Evolutionary conservation across 192 early-diverging fungal genomes (phyloP), one percentile per base, ranked within the genome.

Genomic region (Backusella parvicylindrica): DNA sequence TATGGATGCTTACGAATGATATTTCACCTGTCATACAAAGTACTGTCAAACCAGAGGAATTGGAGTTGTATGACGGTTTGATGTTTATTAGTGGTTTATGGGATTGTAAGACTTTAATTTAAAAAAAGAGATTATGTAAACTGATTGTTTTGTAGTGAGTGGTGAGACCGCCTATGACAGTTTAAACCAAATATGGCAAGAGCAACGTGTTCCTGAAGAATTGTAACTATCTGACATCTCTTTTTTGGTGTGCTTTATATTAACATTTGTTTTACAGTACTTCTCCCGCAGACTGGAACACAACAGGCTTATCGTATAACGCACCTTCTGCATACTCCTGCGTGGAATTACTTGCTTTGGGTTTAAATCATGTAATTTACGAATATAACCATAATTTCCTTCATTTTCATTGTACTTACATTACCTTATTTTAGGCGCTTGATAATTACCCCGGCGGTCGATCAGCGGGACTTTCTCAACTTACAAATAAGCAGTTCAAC

Each of bases 51-150:
- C 21, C 35, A 13, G 64, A 78, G 11, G 71, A 77, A 3, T 21
- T 68, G 40, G 21, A 11, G 4, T 3, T 53, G 18, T 78, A 73
- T 43, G 35, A 78, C 26, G 77, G 77, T 28, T 72, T 78, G 50
- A 78, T 78, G 77, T 68, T 78, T 40, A 68, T 78, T 35, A 73
- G 64, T 30, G 77, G 77, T 26, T 68, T 78, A 68, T 78, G 77
- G 77, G 50, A 78, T 49, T 68, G 77, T 78, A 73, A 69, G 12
- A 66, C 41, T 8, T 28, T 16, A 13, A 30, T 49, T 18, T 68
- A 21, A 26, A 23, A 40, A 35, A 70, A 31, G 33, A 32, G 1
- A 33, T 64, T 64, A 43, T 67, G 31, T 41, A 43, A n/a, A n/a
- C 12, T 23, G n/a, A 47, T 67, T 36, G 37, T 78, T 49, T 41